Evolutionary conservation across 202 grass and related monocot genomes (phyloP), one percentile per base, ranked within the genome.

Genomic region (Sporobolus alterniflorus): DNA sequence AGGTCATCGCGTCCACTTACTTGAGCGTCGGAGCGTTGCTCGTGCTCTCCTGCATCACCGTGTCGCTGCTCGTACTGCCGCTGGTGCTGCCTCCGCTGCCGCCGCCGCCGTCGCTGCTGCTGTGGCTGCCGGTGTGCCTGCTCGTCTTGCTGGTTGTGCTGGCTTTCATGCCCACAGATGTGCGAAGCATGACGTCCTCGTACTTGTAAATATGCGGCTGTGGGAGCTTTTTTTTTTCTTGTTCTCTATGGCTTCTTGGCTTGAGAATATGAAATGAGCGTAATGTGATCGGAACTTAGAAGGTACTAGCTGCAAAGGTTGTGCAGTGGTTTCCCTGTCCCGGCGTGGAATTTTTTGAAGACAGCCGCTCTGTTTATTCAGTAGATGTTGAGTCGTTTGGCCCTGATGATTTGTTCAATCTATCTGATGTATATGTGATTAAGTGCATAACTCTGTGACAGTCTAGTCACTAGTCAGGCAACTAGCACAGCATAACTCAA

Each of bases 121-220:
- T 97, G 9, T 70, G 93, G 51, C 34, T 94, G 56, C 94, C 89
- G 0, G 65, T 94, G 36, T 81, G 87, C 78, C 41, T 97, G 22
- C 91, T 97, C 43, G 5, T 92, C 81, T 16, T 97, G 79, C 70
- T 97, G 14, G 0, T 94, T 16, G 78, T 79, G 8, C 22, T 97
- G n/a, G 89, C 94, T 51, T 92, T 97, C 72, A 94, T 92, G 87
- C 89, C 87, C 2, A 92, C 84, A 0, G 91, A 94, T 79, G 73
- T 89, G 40, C 47, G 82, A 65, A 89, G 46, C 69, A 89, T 94
- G 82, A 76, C 91, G 3, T 86, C 91, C 12, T 86, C 89, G 1
- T 94, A 86, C 84, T 18, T 88, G 91, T 97, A 88, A 93, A 74
- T 83, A 82, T 22, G 20, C 6, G 11, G 21, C 7, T 15, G 0